Percentiles rank a stretch among this genome's conserved stretches.
Evolutionary conservation across 2,329 filamentous ascomycete species (phyloP).

Genomic region (Fusarium coffeatum): DNA sequence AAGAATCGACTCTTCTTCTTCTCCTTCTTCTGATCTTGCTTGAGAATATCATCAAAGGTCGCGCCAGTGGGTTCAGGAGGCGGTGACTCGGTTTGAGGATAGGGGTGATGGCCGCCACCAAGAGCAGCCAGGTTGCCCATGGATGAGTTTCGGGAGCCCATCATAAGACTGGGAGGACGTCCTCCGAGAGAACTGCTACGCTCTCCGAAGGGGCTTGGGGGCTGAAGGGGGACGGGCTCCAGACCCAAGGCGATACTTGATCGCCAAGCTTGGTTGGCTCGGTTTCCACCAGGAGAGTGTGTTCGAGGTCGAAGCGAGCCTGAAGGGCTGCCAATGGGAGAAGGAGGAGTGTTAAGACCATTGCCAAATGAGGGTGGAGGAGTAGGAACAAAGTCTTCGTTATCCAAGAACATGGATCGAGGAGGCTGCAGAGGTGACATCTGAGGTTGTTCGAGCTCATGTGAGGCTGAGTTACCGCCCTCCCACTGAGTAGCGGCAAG

Average conservation of each 20-base stretch:
- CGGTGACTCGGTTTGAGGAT: slow-evolving; percentile 35
- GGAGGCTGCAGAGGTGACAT: slow-evolving; percentile 56
- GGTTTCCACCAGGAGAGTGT: slow-evolving; percentile 53
- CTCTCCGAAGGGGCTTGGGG: slow-evolving; percentile 49
- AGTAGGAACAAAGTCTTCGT: slow-evolving; percentile 44
- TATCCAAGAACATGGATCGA: slow-evolving; percentile 50
- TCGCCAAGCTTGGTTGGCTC: slow-evolving; percentile 52
- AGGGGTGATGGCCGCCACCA: slow-evolving; percentile 20
- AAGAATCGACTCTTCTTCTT: slow-evolving; percentile 59
- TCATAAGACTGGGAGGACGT: slow-evolving; percentile 49
- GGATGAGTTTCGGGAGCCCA: slow-evolving; percentile 51
- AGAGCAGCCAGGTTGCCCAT: slow-evolving; percentile 52
- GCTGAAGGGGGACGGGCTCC: slow-evolving; percentile 56
- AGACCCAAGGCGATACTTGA: slow-evolving; percentile 59
- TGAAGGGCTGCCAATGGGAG: slow-evolving; percentile 48
- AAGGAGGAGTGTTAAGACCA: slow-evolving; percentile 44
- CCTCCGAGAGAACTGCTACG: slow-evolving; percentile 54
- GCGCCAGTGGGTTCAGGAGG: slow-evolving; percentile 48
- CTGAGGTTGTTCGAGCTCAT: slow-evolving; percentile 47
- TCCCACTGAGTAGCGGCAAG: slow-evolving; percentile 64
- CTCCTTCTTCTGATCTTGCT: slow-evolving; percentile 50
- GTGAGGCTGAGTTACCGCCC: slow-evolving; percentile 44
- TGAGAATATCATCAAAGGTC: slow-evolving; percentile 64
- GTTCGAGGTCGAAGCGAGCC: slow-evolving; percentile 54
- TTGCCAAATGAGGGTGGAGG: slow-evolving; percentile 40